Percentiles rank a stretch among this genome's conserved stretches.
These are phyloP conservation scores for Eudorina sp. DNA, from an alignment of 139 green algal species.

Conservation along the genomic window DNA sequence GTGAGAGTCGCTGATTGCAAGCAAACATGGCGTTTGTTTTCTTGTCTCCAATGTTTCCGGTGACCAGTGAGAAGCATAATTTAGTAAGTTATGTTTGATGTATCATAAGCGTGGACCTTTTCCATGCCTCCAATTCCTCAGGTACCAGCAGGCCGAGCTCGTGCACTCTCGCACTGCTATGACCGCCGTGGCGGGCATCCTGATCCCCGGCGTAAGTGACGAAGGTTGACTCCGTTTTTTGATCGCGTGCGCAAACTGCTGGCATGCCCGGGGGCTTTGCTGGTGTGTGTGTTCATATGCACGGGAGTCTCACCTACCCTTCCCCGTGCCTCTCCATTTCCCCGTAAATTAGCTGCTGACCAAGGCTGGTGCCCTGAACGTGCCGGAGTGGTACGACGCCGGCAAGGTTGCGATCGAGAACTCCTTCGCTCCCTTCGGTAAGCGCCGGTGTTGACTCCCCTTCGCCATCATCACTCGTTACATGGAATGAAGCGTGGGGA, in stretches of 20 bases:
- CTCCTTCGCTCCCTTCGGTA: conserved; percentile 27
- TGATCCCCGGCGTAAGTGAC: conserved; percentile 77
- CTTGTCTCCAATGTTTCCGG: too few relatives aligned
- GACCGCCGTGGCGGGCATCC: conserved; percentile 89
- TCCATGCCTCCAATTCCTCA: conserved; percentile 46
- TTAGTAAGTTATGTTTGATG: too few relatives aligned
- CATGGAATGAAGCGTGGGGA: too few relatives aligned
- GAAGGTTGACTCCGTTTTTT: background rate
- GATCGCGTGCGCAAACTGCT: too few relatives aligned
- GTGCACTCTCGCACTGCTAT: conserved; percentile 92
- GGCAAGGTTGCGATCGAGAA: conserved; percentile 72
- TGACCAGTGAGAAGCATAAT: background rate
- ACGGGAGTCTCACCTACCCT: too few relatives aligned
- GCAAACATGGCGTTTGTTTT: background rate
- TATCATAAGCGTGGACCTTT: too few relatives aligned
- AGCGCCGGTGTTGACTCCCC: background rate
- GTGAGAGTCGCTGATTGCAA: conserved; percentile 40
- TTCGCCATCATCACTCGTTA: too few relatives aligned
- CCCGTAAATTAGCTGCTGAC: conserved; percentile 84
- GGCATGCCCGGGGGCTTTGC: too few relatives aligned
- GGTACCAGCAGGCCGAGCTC: conserved; percentile 89
- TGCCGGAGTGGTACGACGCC: conserved; percentile 91
- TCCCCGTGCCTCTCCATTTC: too few relatives aligned
- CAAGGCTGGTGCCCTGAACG: conserved; percentile 79
- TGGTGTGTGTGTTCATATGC: too few relatives aligned